Base-by-base conservation (phyloP, 73 alveolate species). In the Paramecium biaurelia region DNA sequence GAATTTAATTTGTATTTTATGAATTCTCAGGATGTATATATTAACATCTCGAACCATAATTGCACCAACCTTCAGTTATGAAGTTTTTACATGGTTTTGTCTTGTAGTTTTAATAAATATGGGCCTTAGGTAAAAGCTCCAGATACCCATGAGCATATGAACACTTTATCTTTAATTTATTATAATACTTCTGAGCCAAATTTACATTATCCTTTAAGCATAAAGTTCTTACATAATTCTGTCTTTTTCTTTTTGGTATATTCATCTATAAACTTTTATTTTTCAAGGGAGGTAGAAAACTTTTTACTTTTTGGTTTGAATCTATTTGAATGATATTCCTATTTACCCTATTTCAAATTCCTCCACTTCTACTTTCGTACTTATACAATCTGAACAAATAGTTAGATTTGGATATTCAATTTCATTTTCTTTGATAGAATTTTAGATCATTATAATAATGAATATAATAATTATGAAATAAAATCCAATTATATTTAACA, bases 1-100 rank as follows among this genome's bases (percentile, higher is more conserved):
- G 14, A 38, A 15, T 38, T 8, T 53, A 18, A 4, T 18, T 53
- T 18, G n/a, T 53, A 0, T n/a, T 53, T n/a, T 4, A 18, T 18
- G 30, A n/a, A n/a, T 15, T 53, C 47, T 92, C 82, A 79, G 74
- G 87, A 86, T 97, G 99, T 32, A 96, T 89, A 93, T 96, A 97
- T 87, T 97, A 96, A 92, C 99, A 97, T 85, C 99, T 88, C 47
- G 70, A 43, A 9, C 99, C 99, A 95, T 97, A 97, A 20, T 98
- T 94, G 43, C 99, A 97, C 92, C 93, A 96, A 14, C 97, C 96
- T 18, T 93, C 63, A 23, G 95, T 97, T 82, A 94, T 95, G 93
- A 93, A 97, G 90, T 95, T 93, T 57, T 95, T 95, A 92, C 99
- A 97, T 15, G 96, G 94, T 85, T 95, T 97, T 21, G 99, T 97